Conservation (phyloP, 257 asterid genomes). For the Cynanchum wilfordii region DNA sequence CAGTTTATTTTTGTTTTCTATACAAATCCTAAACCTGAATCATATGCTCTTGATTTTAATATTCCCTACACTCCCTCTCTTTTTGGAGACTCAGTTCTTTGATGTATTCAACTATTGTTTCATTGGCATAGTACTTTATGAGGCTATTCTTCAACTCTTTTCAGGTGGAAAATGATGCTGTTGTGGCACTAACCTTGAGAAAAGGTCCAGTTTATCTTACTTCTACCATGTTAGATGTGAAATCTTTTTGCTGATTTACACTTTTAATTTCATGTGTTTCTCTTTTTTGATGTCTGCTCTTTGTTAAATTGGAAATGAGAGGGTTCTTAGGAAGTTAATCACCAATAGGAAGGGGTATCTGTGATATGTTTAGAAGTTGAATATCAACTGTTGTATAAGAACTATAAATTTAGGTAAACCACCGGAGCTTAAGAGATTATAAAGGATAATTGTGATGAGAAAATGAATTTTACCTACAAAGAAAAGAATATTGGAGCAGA, state of each 20-base stretch:
- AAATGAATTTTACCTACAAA: background rate
- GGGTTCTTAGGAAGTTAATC: background rate
- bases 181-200: conserved; percentile 80
- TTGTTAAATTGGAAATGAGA: background rate
- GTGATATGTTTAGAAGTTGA: background rate
- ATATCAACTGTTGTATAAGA: background rate
- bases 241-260: background rate
- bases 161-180: conserved; percentile 90
- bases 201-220: conserved; percentile 50
- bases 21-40: background rate
- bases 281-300: background rate
- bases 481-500: background rate
- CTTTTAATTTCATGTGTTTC: background rate
- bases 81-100: background rate
- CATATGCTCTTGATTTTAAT: background rate
- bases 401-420: background rate
- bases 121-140: conserved; percentile 5
- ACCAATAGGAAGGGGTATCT: background rate
- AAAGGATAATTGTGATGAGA: background rate
- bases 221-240: background rate
- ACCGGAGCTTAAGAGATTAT: background rate
- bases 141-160: conserved; percentile 7
- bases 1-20: background rate
- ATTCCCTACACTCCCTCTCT: background rate
- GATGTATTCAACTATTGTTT: background rate